Evolutionary conservation across 2,329 filamentous ascomycete species (phyloP).

Genomic region (Macroventuria anomochaeta): DNA sequence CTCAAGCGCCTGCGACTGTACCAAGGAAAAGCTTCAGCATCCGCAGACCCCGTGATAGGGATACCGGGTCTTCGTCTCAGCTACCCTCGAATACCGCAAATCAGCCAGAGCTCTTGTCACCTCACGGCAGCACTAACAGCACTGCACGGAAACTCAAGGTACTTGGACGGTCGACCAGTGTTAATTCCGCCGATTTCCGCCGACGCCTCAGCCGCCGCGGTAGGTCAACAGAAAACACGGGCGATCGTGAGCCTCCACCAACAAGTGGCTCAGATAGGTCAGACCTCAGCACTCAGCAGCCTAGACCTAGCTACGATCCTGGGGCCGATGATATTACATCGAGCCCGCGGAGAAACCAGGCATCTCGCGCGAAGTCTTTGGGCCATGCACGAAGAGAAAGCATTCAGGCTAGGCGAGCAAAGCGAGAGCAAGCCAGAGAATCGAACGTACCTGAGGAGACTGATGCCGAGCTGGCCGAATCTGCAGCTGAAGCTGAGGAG

Average conservation of each 20-base stretch:
- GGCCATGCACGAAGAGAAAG: slow-evolving; percentile 90
- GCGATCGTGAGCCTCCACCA: slow-evolving; percentile 65
- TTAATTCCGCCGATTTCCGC: slow-evolving; percentile 84
- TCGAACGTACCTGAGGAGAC: slow-evolving; percentile 90
- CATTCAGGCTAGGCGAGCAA: slow-evolving; percentile 82
- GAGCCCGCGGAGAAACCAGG: slow-evolving; percentile 39
- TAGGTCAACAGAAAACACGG: slow-evolving; percentile 61
- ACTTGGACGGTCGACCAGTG: slow-evolving; percentile 85
- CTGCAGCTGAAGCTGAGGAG: slow-evolving; percentile 59
- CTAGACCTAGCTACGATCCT: slow-evolving; percentile 57
- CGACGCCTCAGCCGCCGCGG: slow-evolving; percentile 66
- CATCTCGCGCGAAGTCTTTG: slow-evolving; percentile 77
- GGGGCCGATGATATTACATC: slow-evolving; percentile 57
- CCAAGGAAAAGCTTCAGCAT: slow-evolving; percentile 91
- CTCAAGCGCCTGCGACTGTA: slow-evolving; percentile 54
- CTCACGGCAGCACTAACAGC: slow-evolving; percentile 65
- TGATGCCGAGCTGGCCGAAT: slow-evolving; percentile 72
- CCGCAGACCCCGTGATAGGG: slow-evolving; percentile 63
- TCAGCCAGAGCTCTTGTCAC: slow-evolving; percentile 78
- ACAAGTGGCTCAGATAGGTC: slow-evolving; percentile 84
- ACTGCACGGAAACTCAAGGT: slow-evolving; percentile 68
- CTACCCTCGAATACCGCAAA: slow-evolving; percentile 64
- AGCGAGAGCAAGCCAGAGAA: slow-evolving; percentile 73
- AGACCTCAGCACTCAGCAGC: slow-evolving; percentile 55
- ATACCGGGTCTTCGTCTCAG: slow-evolving; percentile 58